A percentile compares a stretch with the other conserved stretches of the same genome.
Evolutionary conservation across 2,329 filamentous ascomycete genomes (phyloP).

Genomic region (Colletotrichum magnum): DNA sequence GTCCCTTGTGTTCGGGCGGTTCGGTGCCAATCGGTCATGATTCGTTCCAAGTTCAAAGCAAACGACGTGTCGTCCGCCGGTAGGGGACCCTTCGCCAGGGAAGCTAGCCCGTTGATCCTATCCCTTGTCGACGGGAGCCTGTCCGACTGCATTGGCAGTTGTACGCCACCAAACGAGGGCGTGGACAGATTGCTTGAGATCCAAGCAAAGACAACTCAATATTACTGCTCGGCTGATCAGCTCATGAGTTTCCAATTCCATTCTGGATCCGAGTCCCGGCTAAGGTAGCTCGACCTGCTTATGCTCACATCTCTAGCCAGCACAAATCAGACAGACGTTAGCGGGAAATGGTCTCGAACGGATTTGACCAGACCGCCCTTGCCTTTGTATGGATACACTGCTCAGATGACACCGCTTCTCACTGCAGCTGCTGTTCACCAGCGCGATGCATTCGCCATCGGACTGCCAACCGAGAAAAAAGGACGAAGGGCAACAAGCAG

Average conservation of each 20-base stretch:
- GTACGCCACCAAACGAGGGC: conserved; percentile 16
- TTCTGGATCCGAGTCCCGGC: conserved; percentile 4
- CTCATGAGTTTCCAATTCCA: conserved; percentile 17
- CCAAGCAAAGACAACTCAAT: conserved; percentile 12
- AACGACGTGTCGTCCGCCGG: conserved; percentile 20
- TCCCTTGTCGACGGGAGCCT: conserved; percentile 23
- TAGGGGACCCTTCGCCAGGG: background rate
- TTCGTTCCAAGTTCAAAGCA: conserved; percentile 23
- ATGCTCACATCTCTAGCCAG: background rate
- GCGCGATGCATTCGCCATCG: no score
- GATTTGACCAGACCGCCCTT: no score
- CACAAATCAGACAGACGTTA: background rate
- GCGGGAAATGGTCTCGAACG: no score
- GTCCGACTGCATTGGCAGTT: conserved; percentile 9
- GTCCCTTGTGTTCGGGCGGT: conserved; percentile 7
- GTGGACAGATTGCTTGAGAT: conserved; percentile 19
- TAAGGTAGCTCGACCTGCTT: background rate
- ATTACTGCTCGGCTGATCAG: conserved; percentile 23
- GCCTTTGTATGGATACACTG: no score
- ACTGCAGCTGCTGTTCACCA: no score
- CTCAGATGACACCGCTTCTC: no score
- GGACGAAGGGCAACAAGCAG: no score
- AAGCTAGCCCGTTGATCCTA: conserved; percentile 20
- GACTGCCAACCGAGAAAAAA: no score
- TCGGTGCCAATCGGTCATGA: conserved; percentile 20